Conservation (phyloP, 164 flowering plant species). For the Nelumbo lutea region DNA sequence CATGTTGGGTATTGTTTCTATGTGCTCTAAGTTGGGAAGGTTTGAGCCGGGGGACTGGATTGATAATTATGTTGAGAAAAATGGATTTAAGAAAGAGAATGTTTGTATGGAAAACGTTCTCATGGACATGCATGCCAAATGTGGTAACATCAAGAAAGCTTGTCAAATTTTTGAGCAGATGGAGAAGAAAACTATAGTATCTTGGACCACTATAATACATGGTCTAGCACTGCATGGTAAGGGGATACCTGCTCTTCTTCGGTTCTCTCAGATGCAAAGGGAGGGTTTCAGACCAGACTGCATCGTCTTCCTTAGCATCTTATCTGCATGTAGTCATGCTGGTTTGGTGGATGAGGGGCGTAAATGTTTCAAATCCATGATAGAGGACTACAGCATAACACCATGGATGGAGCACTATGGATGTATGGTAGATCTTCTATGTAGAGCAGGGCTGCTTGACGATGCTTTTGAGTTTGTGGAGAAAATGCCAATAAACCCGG, state of each 20-base stretch:
- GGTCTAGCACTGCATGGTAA: conserved; percentile 38
- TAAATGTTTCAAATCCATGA: conserved; percentile 30
- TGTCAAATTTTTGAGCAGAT: conserved; percentile 30
- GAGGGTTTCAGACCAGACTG: conserved; percentile 34
- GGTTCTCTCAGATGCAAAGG: conserved; percentile 38
- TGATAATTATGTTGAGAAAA: conserved; percentile 17
- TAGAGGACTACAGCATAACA: conserved; percentile 18
- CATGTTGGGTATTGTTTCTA: conserved; percentile 26
- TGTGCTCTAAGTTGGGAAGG: conserved; percentile 33
- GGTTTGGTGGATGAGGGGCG: conserved; percentile 39
- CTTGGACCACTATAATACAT: conserved; percentile 38
- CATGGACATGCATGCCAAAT: conserved; percentile 43
- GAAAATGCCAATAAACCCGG: conserved; percentile 27
- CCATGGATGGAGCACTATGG: conserved; percentile 41
- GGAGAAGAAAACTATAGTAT: conserved; percentile 24
- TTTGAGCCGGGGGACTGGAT: conserved; percentile 24
- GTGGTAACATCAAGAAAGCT: conserved; percentile 32
- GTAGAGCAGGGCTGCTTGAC: not conserved
- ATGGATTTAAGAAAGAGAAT: conserved; percentile 5
- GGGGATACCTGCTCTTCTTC: conserved; percentile 26
- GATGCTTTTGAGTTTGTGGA: conserved; percentile 19
- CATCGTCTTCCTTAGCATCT: conserved; percentile 26
- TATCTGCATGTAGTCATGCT: conserved; percentile 37
- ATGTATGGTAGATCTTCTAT: conserved; percentile 4
- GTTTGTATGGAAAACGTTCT: conserved; percentile 28